Conservation (phyloP, 23 red algal species). For the Agarophyton chilense region DNA sequence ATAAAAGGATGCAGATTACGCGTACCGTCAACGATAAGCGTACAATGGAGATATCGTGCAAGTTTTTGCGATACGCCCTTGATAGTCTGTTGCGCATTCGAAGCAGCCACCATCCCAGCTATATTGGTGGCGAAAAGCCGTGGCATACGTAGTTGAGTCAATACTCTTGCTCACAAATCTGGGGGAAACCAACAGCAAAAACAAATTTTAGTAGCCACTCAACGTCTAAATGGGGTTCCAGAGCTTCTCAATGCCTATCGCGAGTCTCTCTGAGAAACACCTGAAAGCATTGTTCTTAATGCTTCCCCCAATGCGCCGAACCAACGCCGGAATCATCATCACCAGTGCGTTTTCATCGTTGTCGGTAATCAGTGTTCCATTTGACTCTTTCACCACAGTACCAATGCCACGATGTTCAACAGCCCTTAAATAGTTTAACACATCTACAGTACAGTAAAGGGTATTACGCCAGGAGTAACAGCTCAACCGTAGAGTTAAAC, state of each 20-base stretch:
- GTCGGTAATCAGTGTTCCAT: conserved; percentile 4
- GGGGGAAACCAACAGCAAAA: not conserved
- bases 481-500: too few relatives aligned
- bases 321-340: conserved; percentile 41
- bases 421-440: conserved; percentile 41
- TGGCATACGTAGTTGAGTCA: conserved; percentile 28
- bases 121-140: conserved; percentile 24
- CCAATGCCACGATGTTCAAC: conserved; percentile 30
- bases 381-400: not conserved
- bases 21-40: conserved; percentile 28
- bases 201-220: not conserved
- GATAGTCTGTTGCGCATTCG: conserved; percentile 29
- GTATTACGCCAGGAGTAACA: too few relatives aligned
- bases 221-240: not conserved
- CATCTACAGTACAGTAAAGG: too few relatives aligned
- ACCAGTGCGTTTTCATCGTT: conserved; percentile 17
- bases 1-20: conserved; percentile 10
- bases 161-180: conserved; percentile 33
- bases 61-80: conserved; percentile 42
- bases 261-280: conserved; percentile 44
- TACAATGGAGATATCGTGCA: conserved; percentile 43
- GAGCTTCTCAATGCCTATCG: conserved; percentile 21
- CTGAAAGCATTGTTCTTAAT: conserved; percentile 48
- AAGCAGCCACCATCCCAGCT: conserved; percentile 52
- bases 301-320: conserved; percentile 6